Evolutionary conservation across 257 asterid species (phyloP).

Genomic region (Plectranthus barbatus): DNA sequence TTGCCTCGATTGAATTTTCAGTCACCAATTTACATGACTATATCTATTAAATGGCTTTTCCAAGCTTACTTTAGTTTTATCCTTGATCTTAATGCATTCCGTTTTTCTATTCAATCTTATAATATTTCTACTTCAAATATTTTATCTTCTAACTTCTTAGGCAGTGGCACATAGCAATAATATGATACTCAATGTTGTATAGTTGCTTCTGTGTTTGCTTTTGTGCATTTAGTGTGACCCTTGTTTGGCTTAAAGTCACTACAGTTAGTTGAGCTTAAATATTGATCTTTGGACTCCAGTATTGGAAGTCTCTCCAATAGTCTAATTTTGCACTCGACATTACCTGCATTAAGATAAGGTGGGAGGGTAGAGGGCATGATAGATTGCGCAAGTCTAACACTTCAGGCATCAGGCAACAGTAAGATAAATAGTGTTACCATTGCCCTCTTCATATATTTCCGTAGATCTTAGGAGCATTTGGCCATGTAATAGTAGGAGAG

Average conservation of each 20-base stretch:
- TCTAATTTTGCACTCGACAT: neutral
- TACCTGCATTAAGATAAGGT: neutral
- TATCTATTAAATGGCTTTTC: neutral
- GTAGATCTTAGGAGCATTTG: neutral
- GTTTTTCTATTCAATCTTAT: neutral
- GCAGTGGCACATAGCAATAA: too few species aligned
- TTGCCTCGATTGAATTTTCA: neutral
- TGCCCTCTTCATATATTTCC: slow-evolving; percentile 4
- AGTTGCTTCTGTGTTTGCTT: too few species aligned
- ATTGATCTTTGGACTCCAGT: neutral
- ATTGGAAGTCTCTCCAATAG: neutral
- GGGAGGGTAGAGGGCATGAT: neutral
- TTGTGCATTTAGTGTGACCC: slow-evolving; percentile 1
- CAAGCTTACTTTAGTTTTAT: neutral
- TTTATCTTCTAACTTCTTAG: neutral
- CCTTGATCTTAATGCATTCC: neutral
- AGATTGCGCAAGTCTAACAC: neutral
- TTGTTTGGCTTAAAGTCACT: neutral
- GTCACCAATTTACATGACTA: neutral
- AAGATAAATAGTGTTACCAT: neutral
- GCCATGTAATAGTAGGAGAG: neutral
- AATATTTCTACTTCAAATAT: neutral
- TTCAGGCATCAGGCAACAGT: neutral
- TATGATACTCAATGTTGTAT: neutral
- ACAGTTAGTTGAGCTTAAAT: neutral